Evolutionary conservation across 495 filamentous ascomycete species (phyloP), one percentile per base, ranked within the genome.

Genomic region (Penicillium odoratum): DNA sequence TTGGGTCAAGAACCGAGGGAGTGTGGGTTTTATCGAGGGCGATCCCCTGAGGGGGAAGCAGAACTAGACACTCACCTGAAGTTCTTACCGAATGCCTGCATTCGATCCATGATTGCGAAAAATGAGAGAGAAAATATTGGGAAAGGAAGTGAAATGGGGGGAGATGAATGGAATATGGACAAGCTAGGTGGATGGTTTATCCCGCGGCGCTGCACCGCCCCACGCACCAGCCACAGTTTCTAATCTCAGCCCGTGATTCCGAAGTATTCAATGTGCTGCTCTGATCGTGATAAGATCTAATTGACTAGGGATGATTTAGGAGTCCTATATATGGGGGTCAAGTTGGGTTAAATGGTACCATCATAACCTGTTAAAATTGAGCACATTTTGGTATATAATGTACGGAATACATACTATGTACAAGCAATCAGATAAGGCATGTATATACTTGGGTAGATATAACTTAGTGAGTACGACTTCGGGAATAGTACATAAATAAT

Each of bases 71-170:
- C 83, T 63, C 70, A 88, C 82, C 83, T 81, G 68, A 91, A 76
- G 71, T 85, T 91, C 81, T 90, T 91, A 62, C 88, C 87, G 68
- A 87, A 85, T 57, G 85, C 84, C 73, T 87, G 84, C 60, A 89
- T 75, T 69, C 86, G 87, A 69, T 89, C 86, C 86, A 89, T 89
- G 69, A 59, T 71, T 61, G 54, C 28, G 16, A 18, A 26, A 45
- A 47, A n/a, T 21, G 52, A 43, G 34, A 28, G 25, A 50, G 31
- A 29, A 44, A 52, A 48, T 33, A 15, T 30, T 21, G 55, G 28
- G 31, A 57, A 57, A 50, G 30, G 15, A 42, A 40, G 56, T 36
- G 36, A 52, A 53, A n/a, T 51, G 13, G 26, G 49, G 18, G 31
- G 34, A 51, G 31, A 55, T 38, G 38, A 48, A 43, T 28, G 34